Percentiles rank a stretch among this genome's conserved stretches.
Evolutionary conservation across 2,329 filamentous ascomycete species (phyloP).

Genomic region (Chalara sp.): DNA sequence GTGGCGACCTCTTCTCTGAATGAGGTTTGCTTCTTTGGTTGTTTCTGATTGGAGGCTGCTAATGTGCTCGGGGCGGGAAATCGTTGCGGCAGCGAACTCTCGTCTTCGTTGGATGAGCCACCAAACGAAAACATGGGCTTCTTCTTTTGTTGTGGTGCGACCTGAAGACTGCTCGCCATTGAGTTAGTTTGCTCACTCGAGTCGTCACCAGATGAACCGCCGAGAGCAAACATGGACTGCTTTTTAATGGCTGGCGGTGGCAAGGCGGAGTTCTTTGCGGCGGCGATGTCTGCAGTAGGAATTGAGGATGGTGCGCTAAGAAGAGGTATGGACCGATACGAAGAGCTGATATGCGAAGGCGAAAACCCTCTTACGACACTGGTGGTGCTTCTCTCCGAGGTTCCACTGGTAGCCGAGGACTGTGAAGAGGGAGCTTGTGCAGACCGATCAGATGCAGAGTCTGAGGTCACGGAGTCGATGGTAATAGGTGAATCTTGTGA

Average conservation of each 20-base stretch:
- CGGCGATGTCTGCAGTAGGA: slow-evolving; percentile 46
- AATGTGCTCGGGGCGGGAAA: slow-evolving; percentile 45
- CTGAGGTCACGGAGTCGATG: slow-evolving; percentile 44
- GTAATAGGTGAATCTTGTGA: slow-evolving; percentile 41
- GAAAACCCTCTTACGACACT: slow-evolving; percentile 85
- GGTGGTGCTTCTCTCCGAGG: slow-evolving; percentile 32
- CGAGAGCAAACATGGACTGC: slow-evolving; percentile 45
- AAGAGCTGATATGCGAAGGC: slow-evolving; percentile 65
- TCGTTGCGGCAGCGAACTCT: slow-evolving; percentile 57
- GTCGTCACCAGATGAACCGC: slow-evolving; percentile 31
- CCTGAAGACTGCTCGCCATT: slow-evolving; percentile 18
- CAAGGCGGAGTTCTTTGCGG: slow-evolving; percentile 36
- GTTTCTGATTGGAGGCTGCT: slow-evolving; percentile 42
- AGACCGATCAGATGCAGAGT: slow-evolving; percentile 26
- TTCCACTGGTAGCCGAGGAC: slow-evolving; percentile 15
- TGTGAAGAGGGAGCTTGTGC: slow-evolving; percentile 24
- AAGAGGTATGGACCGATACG: slow-evolving; percentile 45
- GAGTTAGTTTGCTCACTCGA: slow-evolving; percentile 25
- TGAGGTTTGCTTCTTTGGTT: slow-evolving; percentile 68
- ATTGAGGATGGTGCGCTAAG: slow-evolving; percentile 29
- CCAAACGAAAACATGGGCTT: slow-evolving; percentile 65
- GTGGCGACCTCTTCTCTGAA: slow-evolving; percentile 72
- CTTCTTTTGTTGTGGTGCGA: slow-evolving; percentile 39
- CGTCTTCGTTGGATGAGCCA: slow-evolving; percentile 76
- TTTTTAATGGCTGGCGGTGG: slow-evolving; percentile 60